Base-by-base conservation (phyloP, 2,329 filamentous ascomycete genomes). In the Coniochaeta pulveracea region DNA sequence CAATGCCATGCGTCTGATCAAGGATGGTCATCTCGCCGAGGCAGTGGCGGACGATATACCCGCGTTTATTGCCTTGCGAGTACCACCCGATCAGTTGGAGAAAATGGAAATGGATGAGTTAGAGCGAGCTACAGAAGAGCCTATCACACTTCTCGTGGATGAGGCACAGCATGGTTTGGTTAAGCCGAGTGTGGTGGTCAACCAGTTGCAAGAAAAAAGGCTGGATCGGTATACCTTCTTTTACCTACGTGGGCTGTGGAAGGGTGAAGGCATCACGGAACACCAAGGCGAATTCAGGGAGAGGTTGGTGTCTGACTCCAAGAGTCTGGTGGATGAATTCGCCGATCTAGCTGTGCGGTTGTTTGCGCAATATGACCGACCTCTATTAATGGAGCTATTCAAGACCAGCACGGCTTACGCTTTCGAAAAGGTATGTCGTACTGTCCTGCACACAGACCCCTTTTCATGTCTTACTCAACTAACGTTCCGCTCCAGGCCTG, bases 81-180 rank as follows among this genome's bases (percentile, higher is more conserved):
- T 98, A 3, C 76, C 82, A 0, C 71, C 76, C 39, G 73, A 78
- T 33, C 74, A 81, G 43, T 60, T 81, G 37, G 68, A 72, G 33
- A 69, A 69, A 5, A 81, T 86, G 45, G 62, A 74, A 0, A 58
- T 75, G 12, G 55, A 66, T 8, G 30, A 33, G 30, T 22, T 96
- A 4, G 83, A 86, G 48, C 76, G 82, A 37, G 69, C 80, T 4
- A 91, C 85, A 0, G 71, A 76, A 0, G 89, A 98, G 52, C 82
- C 88, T 2, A 82, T 95, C 33, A 76, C 77, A 2, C 61, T 96
- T 6, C 76, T 98, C 4, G 88, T 94, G 1, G 81, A 93, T 32
- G 89, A 96, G 57, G 88, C 88, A 1, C 81, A 88, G 42, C 82
- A 89, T 37, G 91, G 91, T 0, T 80, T 93, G 17, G 80, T 96